Conservation (phyloP, 441 rosid genomes). For the Aquilaria agallochum region DNA sequence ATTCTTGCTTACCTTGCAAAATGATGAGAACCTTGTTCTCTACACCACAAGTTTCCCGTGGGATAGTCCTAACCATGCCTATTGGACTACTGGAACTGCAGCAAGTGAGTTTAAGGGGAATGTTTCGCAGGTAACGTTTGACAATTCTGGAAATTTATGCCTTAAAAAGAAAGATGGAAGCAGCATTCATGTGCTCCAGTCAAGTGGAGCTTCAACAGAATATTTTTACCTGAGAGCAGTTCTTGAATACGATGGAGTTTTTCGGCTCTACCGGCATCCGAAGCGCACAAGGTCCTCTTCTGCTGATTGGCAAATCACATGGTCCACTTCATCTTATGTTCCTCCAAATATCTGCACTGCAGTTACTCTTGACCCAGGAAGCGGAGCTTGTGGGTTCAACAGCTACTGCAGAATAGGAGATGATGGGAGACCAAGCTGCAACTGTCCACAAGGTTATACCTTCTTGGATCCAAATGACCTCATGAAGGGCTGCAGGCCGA, state of each 20-base stretch:
- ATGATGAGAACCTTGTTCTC: not conserved
- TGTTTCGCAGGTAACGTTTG: constrained; percentile 16
- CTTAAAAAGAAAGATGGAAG: not conserved
- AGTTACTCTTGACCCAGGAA: constrained; percentile 2
- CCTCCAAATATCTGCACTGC: constrained; percentile 20
- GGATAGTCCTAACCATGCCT: not conserved
- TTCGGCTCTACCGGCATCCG: constrained; percentile 23
- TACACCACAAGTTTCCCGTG: not conserved
- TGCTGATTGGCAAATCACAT: constrained; percentile 6
- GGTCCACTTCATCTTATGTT: constrained; percentile 10
- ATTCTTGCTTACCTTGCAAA: not conserved
- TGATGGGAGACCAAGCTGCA: constrained; percentile 24
- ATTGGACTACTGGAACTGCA: constrained; percentile 8
- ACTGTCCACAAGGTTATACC: constrained; percentile 31
- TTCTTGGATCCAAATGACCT: constrained; percentile 24
- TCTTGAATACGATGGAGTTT: constrained; percentile 30
- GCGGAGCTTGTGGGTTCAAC: constrained; percentile 44
- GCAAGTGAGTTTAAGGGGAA: not conserved
- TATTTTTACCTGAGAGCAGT: constrained; percentile 23
- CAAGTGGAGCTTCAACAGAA: constrained; percentile 4
- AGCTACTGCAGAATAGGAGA: constrained; percentile 27
- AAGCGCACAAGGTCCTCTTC: constrained; percentile 6
- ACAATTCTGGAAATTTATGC: constrained; percentile 8
- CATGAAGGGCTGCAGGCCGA: constrained; percentile 32
- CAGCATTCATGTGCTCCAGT: not conserved